Evolutionary conservation across 2,329 filamentous ascomycete species (phyloP), one percentile per base, ranked within the genome.

Genomic region (Acrodontium crateriforme): DNA sequence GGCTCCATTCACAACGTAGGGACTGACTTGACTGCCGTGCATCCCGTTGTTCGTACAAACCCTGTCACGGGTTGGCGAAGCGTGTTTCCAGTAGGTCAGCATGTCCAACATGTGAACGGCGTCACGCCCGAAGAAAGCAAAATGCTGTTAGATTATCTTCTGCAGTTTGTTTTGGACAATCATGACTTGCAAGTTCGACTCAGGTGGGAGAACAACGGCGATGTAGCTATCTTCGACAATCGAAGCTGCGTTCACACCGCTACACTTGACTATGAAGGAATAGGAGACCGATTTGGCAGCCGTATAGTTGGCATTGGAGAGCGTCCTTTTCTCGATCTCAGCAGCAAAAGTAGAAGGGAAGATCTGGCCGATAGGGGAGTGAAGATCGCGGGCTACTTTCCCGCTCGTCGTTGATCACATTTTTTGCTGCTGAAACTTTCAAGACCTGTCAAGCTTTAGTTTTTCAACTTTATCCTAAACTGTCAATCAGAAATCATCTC

Each of bases 121-220:
- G 53, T 71, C 14, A 59, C 34, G 8, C 29, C 40, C 13, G 27
- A 28, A 5, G 43, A 47, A 34, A 45, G 41, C 21, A 34, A 44
- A 10, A 30, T 39, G n/a, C 25, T 46, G 16, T 37, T 41, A n/a
- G 30, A 36, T 10, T 40, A 34, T 33, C 45, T 47, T 30, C 24
- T 37, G 10, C 32, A 42, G 21, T 18, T 45, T n/a, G 38, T 72
- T 5, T 52, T 62, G 3, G 67, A 65, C 2, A 70, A 62, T 5
- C 74, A 77, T 22, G 78, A 84, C 49, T 60, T 77, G 34, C 76
- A 82, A 41, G 74, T 69, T 5, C 64, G 77, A 11, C 71, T 76
- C 44, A 63, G 67, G 38, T 78, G 74, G 74, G 60, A 63, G 23
- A 65, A 69, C 26, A 21, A 20, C 36, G 64, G 69, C 22, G 75